Evolutionary conservation across 2,329 filamentous ascomycete species (phyloP), one percentile per base, ranked within the genome.

Genomic region (Cryoendolithus antarcticus): DNA sequence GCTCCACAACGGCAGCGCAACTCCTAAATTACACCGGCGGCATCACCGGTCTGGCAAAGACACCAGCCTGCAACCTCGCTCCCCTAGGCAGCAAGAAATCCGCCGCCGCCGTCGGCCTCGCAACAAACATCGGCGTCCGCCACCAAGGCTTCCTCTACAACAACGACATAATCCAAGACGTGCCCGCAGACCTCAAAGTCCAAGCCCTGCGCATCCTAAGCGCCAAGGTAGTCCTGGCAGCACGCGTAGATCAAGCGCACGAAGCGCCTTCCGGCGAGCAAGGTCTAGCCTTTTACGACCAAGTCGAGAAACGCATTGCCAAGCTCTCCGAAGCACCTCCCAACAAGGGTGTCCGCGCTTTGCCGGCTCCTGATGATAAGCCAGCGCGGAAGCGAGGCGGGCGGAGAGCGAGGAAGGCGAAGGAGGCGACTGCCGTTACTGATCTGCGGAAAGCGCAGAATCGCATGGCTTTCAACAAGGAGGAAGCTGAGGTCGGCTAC

Each of bases 381-480:
- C 91, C 86, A 1, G 79, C 84, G 1, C 74, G 88, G 28, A 98
- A 98, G 61, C 82, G 91, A 48, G 91, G 91, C 60, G 91, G 91
- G 37, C 72, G 89, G 40, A 73, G 86, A 48, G 91, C 88, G 9
- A 72, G 91, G 41, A 94, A 94, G 62, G 89, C 89, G 44, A 98
- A 98, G 71, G 91, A 94, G 62, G 88, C 89, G 3, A 85, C 85
- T 5, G 89, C 91, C 44, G 93, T 95, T 86, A 98, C 91, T 0
- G 91, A 98, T 40, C 69, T 98, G 24, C 80, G 88, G 48, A 95
- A 96, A 61, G 86, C 86, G 4, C 91, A 96, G 63, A 98, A 98
- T 64, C 77, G 91, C 39, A 81, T 98, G 75, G 86, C 80, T 0
- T 98, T 98, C 55, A 88, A 88, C 42, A 91, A 93, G 59, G 89